These are phyloP conservation scores for Cystobasidium tubakii DNA, from an alignment of 768 basidiomycete genomes.

Conservation along the genomic window DNA sequence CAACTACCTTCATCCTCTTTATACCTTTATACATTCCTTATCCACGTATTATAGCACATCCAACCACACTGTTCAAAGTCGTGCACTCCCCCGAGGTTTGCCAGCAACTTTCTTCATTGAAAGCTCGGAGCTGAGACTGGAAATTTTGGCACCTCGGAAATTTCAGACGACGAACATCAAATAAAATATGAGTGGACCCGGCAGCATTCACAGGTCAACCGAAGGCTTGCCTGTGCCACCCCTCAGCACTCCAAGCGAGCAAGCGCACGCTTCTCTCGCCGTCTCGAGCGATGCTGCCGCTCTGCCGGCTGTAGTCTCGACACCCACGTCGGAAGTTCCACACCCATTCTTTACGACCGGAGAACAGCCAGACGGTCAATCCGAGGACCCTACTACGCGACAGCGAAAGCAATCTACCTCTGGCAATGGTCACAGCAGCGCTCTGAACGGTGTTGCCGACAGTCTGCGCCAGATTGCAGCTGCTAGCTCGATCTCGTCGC, in stretches of 20 bases:
- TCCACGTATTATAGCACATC: background rate
- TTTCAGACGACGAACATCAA: background rate
- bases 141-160: conserved; percentile 3
- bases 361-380: background rate
- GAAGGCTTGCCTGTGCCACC: background rate
- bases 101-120: background rate
- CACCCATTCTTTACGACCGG: conserved; percentile 15
- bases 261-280: conserved; percentile 21
- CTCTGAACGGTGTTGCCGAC: background rate
- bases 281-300: conserved; percentile 28
- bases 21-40: background rate
- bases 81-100: background rate
- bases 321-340: conserved; percentile 19
- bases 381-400: background rate
- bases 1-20: background rate
- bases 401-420: background rate
- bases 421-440: conserved; percentile 3
- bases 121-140: background rate
- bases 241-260: background rate
- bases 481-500: conserved; percentile 1
- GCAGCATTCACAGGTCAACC: conserved; percentile 5
- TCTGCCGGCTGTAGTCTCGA: conserved; percentile 33
- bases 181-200: background rate
- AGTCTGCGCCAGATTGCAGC: conserved; percentile 7
- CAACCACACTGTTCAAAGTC: background rate